Evolutionary conservation across 2,329 filamentous ascomycete species (phyloP).

Genomic region (Xylaria sp.): DNA sequence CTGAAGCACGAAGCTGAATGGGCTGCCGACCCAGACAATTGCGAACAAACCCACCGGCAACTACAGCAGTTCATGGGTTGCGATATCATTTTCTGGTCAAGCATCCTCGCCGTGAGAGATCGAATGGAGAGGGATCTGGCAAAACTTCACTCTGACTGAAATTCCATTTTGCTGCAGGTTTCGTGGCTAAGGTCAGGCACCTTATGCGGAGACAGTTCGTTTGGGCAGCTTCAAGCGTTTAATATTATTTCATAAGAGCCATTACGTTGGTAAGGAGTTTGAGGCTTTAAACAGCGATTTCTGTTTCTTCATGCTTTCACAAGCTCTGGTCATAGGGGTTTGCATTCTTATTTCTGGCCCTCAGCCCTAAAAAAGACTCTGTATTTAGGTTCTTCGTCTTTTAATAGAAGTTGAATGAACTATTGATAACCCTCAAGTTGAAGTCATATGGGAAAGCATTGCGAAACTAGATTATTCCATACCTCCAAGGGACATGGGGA

Average conservation of each 20-base stretch:
- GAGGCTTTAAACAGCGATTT: neutral
- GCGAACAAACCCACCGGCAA: neutral
- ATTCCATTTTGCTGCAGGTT: neutral
- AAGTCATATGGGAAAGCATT: too few relatives aligned
- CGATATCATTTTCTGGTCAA: neutral
- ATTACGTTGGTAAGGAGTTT: neutral
- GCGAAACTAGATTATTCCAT: too few relatives aligned
- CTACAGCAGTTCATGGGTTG: conserved; percentile 8
- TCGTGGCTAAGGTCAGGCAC: too few relatives aligned
- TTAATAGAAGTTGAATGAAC: too few relatives aligned
- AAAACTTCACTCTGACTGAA: neutral
- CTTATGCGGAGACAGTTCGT: neutral
- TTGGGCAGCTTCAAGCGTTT: neutral
- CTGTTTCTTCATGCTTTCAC: neutral
- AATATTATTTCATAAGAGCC: neutral
- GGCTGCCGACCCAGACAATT: neutral
- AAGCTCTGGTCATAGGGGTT: neutral
- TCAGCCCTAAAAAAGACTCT: too few relatives aligned
- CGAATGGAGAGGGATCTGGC: conserved; percentile 4
- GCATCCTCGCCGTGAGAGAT: neutral
- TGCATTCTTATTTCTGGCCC: neutral
- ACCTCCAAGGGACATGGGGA: too few relatives aligned
- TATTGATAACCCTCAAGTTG: too few relatives aligned
- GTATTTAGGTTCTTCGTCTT: too few relatives aligned
- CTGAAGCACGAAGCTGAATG: neutral